phyloP scores from a whole-genome alignment of 1,284 basidiomycete species.

The Wolfiporia cocos region DNA sequence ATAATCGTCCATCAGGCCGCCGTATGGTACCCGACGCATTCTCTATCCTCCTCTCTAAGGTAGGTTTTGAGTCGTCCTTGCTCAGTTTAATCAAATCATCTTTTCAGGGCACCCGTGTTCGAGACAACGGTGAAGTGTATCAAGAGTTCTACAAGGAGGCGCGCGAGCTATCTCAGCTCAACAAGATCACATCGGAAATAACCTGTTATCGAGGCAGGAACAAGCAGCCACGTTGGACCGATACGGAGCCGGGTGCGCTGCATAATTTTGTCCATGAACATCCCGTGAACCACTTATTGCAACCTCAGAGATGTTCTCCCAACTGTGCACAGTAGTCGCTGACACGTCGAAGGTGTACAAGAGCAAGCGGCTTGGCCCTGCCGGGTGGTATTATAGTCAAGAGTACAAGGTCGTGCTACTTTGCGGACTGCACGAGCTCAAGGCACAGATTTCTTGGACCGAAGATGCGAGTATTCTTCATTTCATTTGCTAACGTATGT shows the following conservation, averaged over 20 bases:
- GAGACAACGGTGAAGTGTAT: neutral
- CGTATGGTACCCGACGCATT: neutral
- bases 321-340: slow-evolving; percentile 37
- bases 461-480: slow-evolving; percentile 26
- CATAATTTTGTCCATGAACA: neutral
- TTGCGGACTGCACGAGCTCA: slow-evolving; percentile 42
- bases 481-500: neutral
- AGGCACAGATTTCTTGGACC: slow-evolving; percentile 41
- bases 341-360: slow-evolving; percentile 31
- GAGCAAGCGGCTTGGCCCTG: slow-evolving; percentile 6
- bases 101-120: neutral
- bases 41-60: slow-evolving; percentile 5
- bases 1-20: neutral
- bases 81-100: neutral
- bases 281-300: neutral
- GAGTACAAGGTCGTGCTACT: slow-evolving; percentile 41
- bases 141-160: neutral
- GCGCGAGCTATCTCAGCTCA: neutral
- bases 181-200: slow-evolving; percentile 26
- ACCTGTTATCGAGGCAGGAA: slow-evolving; percentile 36
- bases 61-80: neutral
- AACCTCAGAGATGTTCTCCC: slow-evolving; percentile 33
- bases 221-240: slow-evolving; percentile 36
- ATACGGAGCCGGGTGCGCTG: slow-evolving; percentile 34
- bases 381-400: slow-evolving; percentile 31